Conservation (phyloP, 495 filamentous ascomycete genomes). For the Aspergillus saccharolyticus region DNA sequence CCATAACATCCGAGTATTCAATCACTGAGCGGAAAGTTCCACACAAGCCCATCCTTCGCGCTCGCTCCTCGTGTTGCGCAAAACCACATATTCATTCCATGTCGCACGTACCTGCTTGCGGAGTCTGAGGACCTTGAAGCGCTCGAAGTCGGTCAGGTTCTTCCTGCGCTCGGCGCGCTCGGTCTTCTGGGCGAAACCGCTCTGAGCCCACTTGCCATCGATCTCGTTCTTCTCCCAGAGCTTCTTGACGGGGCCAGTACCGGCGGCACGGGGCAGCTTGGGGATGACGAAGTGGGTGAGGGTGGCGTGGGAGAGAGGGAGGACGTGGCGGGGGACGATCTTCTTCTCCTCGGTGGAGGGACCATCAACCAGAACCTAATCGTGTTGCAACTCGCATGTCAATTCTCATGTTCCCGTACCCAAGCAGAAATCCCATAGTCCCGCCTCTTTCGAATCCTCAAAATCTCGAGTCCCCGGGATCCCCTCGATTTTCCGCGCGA, state of each 20-base stretch:
- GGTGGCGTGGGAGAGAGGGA: conserved; percentile 72
- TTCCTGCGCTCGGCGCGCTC: conserved; percentile 76
- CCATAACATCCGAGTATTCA: neutral
- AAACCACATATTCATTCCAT: neutral
- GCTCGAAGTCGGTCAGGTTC: conserved; percentile 94
- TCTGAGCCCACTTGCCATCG: conserved; percentile 84
- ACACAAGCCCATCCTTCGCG: too few species aligned
- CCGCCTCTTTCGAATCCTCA: neutral
- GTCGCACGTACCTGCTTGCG: conserved; percentile 79
- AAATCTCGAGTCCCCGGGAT: conserved; percentile 1
- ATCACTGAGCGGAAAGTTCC: too few species aligned
- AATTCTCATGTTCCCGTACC: conserved; percentile 29
- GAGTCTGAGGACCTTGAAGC: conserved; percentile 97
- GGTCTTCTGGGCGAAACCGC: conserved; percentile 85
- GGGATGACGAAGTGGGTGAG: conserved; percentile 86
- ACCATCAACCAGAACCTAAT: conserved; percentile 90
- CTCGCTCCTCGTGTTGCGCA: neutral
- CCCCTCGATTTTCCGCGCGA: neutral
- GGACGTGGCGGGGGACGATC: conserved; percentile 76
- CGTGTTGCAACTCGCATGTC: conserved; percentile 25
- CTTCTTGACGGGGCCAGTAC: conserved; percentile 74
- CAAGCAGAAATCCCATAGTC: neutral
- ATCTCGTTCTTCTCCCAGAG: conserved; percentile 83
- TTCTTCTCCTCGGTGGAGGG: conserved; percentile 70
- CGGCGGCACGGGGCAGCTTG: conserved; percentile 80